Evolutionary conservation across 495 filamentous ascomycete genomes (phyloP).

Genomic region (Bombardia bombarda): DNA sequence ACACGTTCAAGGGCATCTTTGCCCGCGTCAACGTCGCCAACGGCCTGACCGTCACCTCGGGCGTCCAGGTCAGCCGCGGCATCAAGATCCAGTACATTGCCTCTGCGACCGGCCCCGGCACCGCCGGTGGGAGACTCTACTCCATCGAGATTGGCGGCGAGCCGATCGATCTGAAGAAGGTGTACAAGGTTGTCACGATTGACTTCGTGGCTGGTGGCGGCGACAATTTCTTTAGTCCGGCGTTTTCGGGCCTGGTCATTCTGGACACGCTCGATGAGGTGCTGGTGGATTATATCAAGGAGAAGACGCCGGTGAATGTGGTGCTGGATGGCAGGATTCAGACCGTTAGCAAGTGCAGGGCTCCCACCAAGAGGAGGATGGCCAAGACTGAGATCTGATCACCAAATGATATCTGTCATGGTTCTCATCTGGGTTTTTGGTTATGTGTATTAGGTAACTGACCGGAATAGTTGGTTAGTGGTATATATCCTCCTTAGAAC

Average conservation of each 20-base stretch:
- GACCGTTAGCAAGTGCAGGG: constrained; percentile 6
- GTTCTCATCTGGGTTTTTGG: no score
- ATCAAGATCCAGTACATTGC: constrained; percentile 42
- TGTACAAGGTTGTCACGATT: constrained; percentile 45
- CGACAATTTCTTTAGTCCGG: constrained; percentile 42
- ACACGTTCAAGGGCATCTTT: constrained; percentile 41
- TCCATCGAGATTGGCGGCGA: constrained; percentile 32
- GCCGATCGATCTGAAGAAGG: constrained; percentile 22
- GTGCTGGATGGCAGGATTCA: constrained; percentile 42
- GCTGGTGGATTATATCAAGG: constrained; percentile 35
- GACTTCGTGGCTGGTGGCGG: constrained; percentile 50
- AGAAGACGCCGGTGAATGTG: constrained; percentile 36
- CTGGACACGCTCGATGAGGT: constrained; percentile 48
- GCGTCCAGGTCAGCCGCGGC: constrained; percentile 42
- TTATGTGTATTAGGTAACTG: no score
- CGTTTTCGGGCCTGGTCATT: constrained; percentile 24
- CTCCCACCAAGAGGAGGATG: neutral
- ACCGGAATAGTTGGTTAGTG: no score
- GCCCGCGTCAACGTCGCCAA: constrained; percentile 38
- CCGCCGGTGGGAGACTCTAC: constrained; percentile 27
- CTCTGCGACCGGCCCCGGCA: constrained; percentile 22
- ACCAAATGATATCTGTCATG: no score
- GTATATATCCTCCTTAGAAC: no score
- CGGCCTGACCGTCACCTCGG: constrained; percentile 36
- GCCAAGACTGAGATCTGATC: no score